Evolutionary conservation across 495 filamentous ascomycete species (phyloP).

Genomic region (Lindgomyces ingoldianus): DNA sequence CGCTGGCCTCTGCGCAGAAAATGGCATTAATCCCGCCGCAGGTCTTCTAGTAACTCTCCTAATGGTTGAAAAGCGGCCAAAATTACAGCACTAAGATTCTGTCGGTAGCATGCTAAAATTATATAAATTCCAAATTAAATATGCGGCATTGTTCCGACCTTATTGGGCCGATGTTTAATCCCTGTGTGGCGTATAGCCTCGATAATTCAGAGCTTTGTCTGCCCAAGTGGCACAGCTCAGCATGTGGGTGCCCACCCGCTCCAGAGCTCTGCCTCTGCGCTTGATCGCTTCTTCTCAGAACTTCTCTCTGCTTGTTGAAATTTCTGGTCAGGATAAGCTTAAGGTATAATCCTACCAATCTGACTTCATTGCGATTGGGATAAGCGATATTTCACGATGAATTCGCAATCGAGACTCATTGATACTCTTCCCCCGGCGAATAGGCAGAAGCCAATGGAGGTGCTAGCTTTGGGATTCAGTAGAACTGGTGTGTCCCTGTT

Average conservation of each 20-base stretch:
- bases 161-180: background rate
- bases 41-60: constrained; percentile 8
- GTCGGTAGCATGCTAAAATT: background rate
- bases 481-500: constrained; percentile 13
- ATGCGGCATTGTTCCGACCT: background rate
- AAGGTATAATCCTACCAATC: background rate
- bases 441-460: constrained; percentile 14
- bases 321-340: too few relatives aligned
- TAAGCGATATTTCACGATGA: background rate
- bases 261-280: background rate
- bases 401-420: constrained; percentile 6
- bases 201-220: background rate
- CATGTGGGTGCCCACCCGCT: background rate
- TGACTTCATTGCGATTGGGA: background rate
- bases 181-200: background rate
- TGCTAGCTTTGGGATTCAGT: constrained; percentile 15
- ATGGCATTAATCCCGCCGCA: background rate
- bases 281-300: background rate
- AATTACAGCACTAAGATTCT: constrained; percentile 7
- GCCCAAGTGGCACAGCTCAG: background rate
- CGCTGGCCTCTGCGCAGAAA: constrained; percentile 1
- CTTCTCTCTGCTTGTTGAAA: background rate
- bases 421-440: constrained; percentile 13
- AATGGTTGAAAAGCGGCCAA: constrained; percentile 11
- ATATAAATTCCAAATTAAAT: background rate